Base-by-base conservation (phyloP, 2,329 filamentous ascomycete genomes). In the Tolypocladium cylindrosporum region DNA sequence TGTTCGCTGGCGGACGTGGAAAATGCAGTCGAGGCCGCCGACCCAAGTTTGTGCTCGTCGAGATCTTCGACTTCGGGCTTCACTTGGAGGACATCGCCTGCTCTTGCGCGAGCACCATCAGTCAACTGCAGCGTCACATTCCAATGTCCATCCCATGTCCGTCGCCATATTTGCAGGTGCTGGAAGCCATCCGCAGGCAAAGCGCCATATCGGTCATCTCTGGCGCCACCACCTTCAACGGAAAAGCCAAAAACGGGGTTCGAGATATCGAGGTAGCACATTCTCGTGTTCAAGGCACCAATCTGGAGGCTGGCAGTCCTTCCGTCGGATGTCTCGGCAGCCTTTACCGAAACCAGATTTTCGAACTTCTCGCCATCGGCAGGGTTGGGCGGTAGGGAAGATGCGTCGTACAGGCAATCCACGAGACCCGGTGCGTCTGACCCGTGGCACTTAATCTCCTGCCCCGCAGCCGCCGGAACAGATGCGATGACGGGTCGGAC, bases 101-200 rank as follows among this genome's bases (percentile, higher is more conserved):
- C 50, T 21, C 13, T 39, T 8, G 54, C 27, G 13, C 53, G 54
- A 13, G 56, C 52, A 6, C 59, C 53, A 2, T 64, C 64, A 19
- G 63, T 63, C 11, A 71, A 51, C 11, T 68, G 54, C 1, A 74
- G 57, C 10, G 67, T 70, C 21, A 96, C 86, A 19, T 80, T 80
- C 90, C 92, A 97, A 3, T 81, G 80, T 36, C 84, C 83, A 54
- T 85, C 81, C 87, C 90, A 96, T 41, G 86, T 83, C 40, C 94
- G 81, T 63, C 89, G 88, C 88, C 92, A 97, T 13, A 97, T 79
- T 59, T 87, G 82, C 56, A 96, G 79, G 60, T 87, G 83, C 48
- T 78, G 79, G 58, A 88, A 79, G 1, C 89, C 89, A 14, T 79
- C 77, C 9, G 83, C 77, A 1, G 85, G 82, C 7, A 84, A 80